Evolutionary conservation across 139 green algal genomes (phyloP), one percentile per base, ranked within the genome.

Genomic region (Zygnema cylindricum): DNA sequence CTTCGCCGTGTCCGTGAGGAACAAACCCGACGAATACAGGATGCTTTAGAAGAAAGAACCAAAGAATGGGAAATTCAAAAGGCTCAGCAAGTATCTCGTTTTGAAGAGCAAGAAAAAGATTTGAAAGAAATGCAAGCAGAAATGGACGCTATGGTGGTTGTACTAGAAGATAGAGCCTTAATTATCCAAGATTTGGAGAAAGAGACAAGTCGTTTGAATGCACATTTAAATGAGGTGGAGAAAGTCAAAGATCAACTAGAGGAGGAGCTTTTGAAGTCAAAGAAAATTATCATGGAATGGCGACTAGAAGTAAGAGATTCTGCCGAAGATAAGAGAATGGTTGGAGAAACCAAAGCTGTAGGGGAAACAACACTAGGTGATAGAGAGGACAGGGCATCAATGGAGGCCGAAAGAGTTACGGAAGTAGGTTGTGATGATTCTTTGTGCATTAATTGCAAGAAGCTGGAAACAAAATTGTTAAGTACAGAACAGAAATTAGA

Each of bases 11-110:
- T 85, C 35, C 78, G 78, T 33, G 78, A 85, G 38, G 78, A 85
- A 63, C 78, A 85, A 41, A 63, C 78, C 33, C 78, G 39, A 38
- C 78, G 78, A 39, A 69, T 85, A 49, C 76, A 83, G 76, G 76
- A 83, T 55, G 78, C 78, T 55, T n/a, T 69, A 21, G 78, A 55
- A 63, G 78, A 73, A 41, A 69, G 69, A 63, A 69, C 38, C 23
- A 43, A 63, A 35, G 38, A 69, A 38, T 69, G 38, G 78, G 78
- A 85, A 63, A 71, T 36, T 39, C 49, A 87, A 71, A 25, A 30
- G 39, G 32, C n/a, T 43, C 57, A 86, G 22, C 39, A 78, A 39
- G 35, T 43, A 63, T 39, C 3, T 41, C 79, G 39, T 57, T 38
- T 69, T 63, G n/a, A n/a, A 23, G 79, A 63, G 38, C 39, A 55